These are phyloP conservation scores for Mucor circinelloides DNA, from an alignment of 371 early-diverging fungal species.

Conservation along the genomic window DNA sequence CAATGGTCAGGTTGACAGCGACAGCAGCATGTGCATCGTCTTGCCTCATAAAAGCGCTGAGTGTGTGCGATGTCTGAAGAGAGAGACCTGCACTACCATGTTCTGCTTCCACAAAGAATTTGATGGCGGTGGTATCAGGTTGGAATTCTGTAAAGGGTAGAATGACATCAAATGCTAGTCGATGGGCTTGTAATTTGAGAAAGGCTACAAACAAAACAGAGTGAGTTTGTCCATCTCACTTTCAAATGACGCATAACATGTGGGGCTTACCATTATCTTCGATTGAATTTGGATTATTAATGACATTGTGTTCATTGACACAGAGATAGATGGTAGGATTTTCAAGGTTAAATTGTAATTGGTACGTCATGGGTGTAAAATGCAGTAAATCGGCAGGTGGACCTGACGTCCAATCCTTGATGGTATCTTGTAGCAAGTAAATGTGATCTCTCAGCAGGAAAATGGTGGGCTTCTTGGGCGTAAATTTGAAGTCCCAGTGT, in stretches of 20 bases:
- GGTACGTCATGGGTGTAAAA: constrained; percentile 76
- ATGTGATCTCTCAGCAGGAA: constrained; percentile 84
- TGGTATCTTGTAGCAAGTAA: constrained; percentile 75
- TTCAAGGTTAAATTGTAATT: constrained; percentile 53
- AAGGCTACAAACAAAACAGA: constrained; percentile 48
- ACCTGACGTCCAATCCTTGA: constrained; percentile 74
- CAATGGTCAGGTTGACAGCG: constrained; percentile 52
- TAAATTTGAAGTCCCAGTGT: constrained; percentile 64
- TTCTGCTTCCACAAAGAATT: constrained; percentile 61
- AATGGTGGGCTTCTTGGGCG: constrained; percentile 45
- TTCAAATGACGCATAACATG: neutral
- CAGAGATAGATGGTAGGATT: constrained; percentile 67
- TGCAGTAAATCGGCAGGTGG: constrained; percentile 58
- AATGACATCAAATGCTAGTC: constrained; percentile 43
- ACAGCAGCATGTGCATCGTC: constrained; percentile 61
- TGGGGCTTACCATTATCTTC: constrained; percentile 79
- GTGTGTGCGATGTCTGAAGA: constrained; percentile 70
- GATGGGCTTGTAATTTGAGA: constrained; percentile 55
- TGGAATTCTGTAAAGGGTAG: constrained; percentile 66
- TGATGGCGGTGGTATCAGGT: constrained; percentile 60
- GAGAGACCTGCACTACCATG: constrained; percentile 58
- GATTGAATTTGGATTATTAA: constrained; percentile 71
- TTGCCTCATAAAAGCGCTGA: constrained; percentile 67
- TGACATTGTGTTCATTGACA: constrained; percentile 84
- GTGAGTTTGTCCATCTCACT: neutral